Evolutionary conservation across 2,329 filamentous ascomycete species (phyloP).

Genomic region (Fusarium compactum): DNA sequence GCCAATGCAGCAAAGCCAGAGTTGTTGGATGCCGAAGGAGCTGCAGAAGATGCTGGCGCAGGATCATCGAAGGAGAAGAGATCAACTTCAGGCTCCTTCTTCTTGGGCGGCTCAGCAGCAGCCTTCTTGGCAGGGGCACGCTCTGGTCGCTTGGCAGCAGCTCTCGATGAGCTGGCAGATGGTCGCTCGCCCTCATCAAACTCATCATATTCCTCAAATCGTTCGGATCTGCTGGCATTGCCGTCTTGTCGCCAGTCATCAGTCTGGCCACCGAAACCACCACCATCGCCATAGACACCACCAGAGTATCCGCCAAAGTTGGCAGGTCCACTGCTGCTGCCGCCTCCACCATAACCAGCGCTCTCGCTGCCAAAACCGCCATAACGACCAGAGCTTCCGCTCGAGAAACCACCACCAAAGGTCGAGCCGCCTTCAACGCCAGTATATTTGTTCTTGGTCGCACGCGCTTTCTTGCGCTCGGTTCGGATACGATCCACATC

Average conservation of each 20-base stretch:
- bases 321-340: constrained; percentile 40
- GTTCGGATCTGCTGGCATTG: constrained; percentile 70
- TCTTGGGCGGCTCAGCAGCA: constrained; percentile 74
- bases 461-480: constrained; percentile 88
- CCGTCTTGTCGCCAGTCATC: constrained; percentile 74
- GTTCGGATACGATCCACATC: constrained; percentile 89
- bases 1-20: constrained; percentile 62
- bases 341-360: constrained; percentile 69
- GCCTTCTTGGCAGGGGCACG: constrained; percentile 55
- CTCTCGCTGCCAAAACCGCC: constrained; percentile 94
- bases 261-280: constrained; percentile 85
- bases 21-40: constrained; percentile 60
- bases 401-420: constrained; percentile 69
- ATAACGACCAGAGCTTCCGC: constrained; percentile 70
- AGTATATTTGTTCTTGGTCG: constrained; percentile 93
- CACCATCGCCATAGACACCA: constrained; percentile 93
- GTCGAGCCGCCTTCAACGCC: constrained; percentile 87
- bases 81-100: constrained; percentile 90
- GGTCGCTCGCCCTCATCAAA: constrained; percentile 79
- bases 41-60: constrained; percentile 61
- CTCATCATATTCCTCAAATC: constrained; percentile 98
- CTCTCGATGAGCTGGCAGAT: constrained; percentile 62
- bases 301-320: constrained; percentile 72
- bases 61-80: constrained; percentile 93
- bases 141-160: constrained; percentile 50